Conservation (phyloP, 768 basidiomycete genomes). For the Tylopilus plumbeoviolaceoides region DNA sequence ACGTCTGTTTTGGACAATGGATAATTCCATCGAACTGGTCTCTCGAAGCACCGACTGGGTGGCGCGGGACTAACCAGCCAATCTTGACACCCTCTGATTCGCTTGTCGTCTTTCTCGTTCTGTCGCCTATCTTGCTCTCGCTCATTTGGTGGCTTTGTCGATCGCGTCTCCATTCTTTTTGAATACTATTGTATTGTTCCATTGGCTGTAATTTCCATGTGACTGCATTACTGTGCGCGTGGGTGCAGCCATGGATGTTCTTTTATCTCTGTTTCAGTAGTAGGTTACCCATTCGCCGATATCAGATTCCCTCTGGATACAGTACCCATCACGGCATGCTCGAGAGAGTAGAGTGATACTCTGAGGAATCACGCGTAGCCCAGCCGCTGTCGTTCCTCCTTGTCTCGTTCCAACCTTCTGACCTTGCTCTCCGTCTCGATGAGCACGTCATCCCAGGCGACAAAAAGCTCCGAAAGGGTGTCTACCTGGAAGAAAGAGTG, state of each 20-base stretch:
- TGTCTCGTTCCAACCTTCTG: constrained; percentile 54
- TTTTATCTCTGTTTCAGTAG: constrained; percentile 14
- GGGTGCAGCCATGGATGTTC: constrained; percentile 9
- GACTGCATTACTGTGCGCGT: too few species aligned
- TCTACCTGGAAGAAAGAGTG: constrained; percentile 52
- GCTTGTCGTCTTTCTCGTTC: constrained; percentile 3
- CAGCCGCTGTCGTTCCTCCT: constrained; percentile 53
- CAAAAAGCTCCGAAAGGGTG: constrained; percentile 77
- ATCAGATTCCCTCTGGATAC: constrained; percentile 11
- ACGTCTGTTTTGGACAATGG: constrained; percentile 87
- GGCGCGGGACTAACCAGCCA: constrained; percentile 50
- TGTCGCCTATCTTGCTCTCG: background rate
- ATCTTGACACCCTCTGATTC: background rate
- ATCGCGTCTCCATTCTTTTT: background rate
- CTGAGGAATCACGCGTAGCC: constrained; percentile 47
- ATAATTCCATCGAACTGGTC: constrained; percentile 84
- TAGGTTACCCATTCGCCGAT: constrained; percentile 17
- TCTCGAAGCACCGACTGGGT: constrained; percentile 87
- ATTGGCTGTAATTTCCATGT: constrained; percentile 21
- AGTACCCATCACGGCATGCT: constrained; percentile 11
- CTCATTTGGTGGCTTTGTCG: constrained; percentile 9
- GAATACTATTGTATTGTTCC: constrained; percentile 19
- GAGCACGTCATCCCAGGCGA: constrained; percentile 78
- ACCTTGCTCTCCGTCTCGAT: constrained; percentile 62
- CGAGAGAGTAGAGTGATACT: constrained; percentile 6